Evolutionary conservation across 2,329 filamentous ascomycete genomes (phyloP), one percentile per base, ranked within the genome.

Genomic region (Cercospora nicotianae): DNA sequence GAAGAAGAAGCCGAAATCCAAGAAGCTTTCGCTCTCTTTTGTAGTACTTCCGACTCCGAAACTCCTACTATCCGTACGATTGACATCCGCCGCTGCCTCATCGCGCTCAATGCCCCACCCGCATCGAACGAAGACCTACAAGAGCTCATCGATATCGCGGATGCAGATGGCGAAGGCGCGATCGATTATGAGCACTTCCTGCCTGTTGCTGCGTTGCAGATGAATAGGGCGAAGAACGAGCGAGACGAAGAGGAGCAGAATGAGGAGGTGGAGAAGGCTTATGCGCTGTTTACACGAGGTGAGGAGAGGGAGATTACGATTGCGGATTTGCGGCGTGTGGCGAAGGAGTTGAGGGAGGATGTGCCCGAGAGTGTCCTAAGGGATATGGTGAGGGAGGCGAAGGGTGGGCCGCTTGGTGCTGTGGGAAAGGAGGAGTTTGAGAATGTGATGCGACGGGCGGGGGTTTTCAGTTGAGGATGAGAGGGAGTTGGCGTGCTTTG

Each of bases 361-460:
- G 89, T 96, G 26, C 87, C 88, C 67, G 95, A 98, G 75, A 90
- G 92, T 60, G 81, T 96, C 76, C 82, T 99, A 76, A 88, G 87
- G 81, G 93, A 97, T 82, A 99, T 99, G 95, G 90, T 99, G 67
- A 83, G 93, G 60, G 94, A 98, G 83, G 95, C 94, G 60, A 97
- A 96, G 79, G 92, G 91, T 2, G 93, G 92, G 1, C 88, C 86
- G 3, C 90, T 91, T 16, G 86, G 83, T 66, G 92, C 91, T 7
- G 94, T 96, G 9, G 87, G 84, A 48, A 83, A 89, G 76, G 89
- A 91, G 63, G 92, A 97, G 76, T 97, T 97, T 80, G 90, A 93
- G 80, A 87, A 87, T 64, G 91, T 97, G 5, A 94, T 97, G 93
- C 87, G 85, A 72, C 85, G 91, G 74, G 94, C 93, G 5, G 93